A percentile compares a stretch with the other conserved stretches of the same genome.
phyloP scores from a whole-genome alignment of 768 basidiomycete genomes.

The Agaricus blazei region DNA sequence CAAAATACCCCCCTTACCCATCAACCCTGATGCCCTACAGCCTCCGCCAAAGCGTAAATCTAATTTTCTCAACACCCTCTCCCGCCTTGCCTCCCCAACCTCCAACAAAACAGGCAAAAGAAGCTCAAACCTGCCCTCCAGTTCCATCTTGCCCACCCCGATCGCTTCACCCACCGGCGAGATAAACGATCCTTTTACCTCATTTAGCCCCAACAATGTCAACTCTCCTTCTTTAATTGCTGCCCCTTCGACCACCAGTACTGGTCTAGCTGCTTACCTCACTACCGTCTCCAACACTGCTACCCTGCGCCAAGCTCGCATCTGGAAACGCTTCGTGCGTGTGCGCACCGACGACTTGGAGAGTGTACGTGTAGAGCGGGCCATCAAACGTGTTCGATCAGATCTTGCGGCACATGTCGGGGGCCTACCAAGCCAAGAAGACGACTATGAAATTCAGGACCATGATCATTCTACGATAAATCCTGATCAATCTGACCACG shows the following conservation, averaged over 20 bases:
- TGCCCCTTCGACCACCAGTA: conserved; percentile 46
- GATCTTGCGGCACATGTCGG: conserved; percentile 74
- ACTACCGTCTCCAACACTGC: conserved; percentile 71
- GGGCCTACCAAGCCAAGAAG: conserved; percentile 23
- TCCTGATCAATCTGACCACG: not conserved
- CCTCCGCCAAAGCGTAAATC: conserved; percentile 72
- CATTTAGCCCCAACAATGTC: conserved; percentile 29
- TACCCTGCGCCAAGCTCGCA: conserved; percentile 53
- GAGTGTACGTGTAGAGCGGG: conserved; percentile 80
- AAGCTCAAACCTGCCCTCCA: conserved; percentile 26
- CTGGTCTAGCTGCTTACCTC: conserved; percentile 72
- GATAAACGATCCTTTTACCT: conserved; percentile 55
- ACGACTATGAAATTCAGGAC: conserved; percentile 18
- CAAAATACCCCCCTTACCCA: conserved; percentile 57
- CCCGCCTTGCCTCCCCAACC: conserved; percentile 73
- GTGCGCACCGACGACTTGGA: conserved; percentile 86
- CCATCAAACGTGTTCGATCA: conserved; percentile 82
- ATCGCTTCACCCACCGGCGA: conserved; percentile 51
- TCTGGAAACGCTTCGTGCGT: conserved; percentile 84
- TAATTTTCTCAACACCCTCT: conserved; percentile 81
- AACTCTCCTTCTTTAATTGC: conserved; percentile 19
- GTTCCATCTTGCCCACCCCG: conserved; percentile 38
- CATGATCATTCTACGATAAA: conserved; percentile 8
- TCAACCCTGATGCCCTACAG: conserved; percentile 51
- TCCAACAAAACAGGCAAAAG: conserved; percentile 43